phyloP scores from a whole-genome alignment of 495 filamentous ascomycete species.

The Entonaema liquescens region DNA sequence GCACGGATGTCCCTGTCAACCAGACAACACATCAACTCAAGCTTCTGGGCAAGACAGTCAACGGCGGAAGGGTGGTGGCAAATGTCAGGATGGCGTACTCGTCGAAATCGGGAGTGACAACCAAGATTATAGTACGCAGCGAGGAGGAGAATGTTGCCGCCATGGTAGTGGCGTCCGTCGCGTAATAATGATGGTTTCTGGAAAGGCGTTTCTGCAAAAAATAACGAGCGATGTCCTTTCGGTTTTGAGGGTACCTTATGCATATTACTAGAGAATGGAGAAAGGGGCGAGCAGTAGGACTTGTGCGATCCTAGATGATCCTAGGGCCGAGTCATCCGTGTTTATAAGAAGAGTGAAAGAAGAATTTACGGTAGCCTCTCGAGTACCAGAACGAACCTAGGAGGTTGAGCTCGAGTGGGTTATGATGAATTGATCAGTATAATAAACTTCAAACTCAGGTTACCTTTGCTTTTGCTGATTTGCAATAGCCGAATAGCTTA shows the following conservation, averaged over 20 bases:
- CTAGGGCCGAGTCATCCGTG: conserved; percentile 5
- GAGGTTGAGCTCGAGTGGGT: conserved; percentile 5
- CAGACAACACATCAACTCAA: conserved; percentile 93
- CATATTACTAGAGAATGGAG: conserved; percentile 33
- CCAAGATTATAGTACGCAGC: conserved; percentile 87
- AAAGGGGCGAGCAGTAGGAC: conserved; percentile 16
- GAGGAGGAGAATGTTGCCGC: conserved; percentile 93
- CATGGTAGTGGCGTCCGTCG: conserved; percentile 83
- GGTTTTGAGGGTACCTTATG: conserved; percentile 39
- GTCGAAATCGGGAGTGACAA: conserved; percentile 89
- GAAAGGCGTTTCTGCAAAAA: conserved; percentile 47
- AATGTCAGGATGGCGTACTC: conserved; percentile 93
- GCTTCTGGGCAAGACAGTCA: conserved; percentile 94
- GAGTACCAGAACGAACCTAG: conserved; percentile 2
- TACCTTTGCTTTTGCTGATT: not conserved
- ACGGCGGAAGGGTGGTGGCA: conserved; percentile 86
- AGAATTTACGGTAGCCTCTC: conserved; percentile 8
- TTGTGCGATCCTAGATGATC: not conserved
- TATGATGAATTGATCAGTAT: conserved; percentile 30
- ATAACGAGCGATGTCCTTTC: conserved; percentile 45
- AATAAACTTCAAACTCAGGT: conserved; percentile 1
- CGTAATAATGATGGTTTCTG: conserved; percentile 61
- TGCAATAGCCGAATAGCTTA: not conserved
- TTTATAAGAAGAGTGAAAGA: conserved; percentile 20
- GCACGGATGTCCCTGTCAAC: conserved; percentile 86